Percentiles rank a stretch among this genome's conserved stretches.
Evolutionary conservation across 805 yeast genomes (phyloP).

Genomic region (Kodamaea lidongshanica): DNA sequence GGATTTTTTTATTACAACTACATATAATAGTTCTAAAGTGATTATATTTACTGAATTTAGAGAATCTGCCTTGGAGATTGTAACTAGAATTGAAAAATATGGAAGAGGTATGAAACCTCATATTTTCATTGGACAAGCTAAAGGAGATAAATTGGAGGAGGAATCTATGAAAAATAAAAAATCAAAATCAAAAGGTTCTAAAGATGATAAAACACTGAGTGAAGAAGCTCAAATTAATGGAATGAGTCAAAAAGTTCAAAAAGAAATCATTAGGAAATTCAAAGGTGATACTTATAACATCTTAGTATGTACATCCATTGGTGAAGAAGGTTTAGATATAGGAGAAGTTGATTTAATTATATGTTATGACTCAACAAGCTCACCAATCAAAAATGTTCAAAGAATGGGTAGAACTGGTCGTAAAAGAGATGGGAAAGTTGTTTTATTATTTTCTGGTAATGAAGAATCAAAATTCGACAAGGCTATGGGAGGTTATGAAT

Average conservation of each 20-base stretch:
- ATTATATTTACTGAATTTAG: constrained; percentile 86
- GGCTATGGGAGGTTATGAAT: constrained; percentile 78
- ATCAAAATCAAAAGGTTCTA: constrained; percentile 26
- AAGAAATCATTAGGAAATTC: constrained; percentile 67
- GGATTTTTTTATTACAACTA: constrained; percentile 43
- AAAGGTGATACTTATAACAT: constrained; percentile 69
- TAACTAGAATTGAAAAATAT: constrained; percentile 49
- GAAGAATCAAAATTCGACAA: constrained; percentile 76
- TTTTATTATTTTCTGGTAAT: constrained; percentile 65
- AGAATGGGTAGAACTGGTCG: constrained; percentile 99
- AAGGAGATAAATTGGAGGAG: constrained; percentile 64
- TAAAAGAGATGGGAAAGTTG: constrained; percentile 79
- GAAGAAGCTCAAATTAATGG: constrained; percentile 75
- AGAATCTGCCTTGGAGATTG: constrained; percentile 85
- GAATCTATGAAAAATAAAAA: constrained; percentile 37
- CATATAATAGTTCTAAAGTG: constrained; percentile 53
- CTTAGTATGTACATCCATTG: constrained; percentile 92
- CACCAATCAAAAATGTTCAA: constrained; percentile 90
- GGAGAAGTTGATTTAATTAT: constrained; percentile 95
- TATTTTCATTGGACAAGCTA: constrained; percentile 88
- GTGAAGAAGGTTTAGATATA: constrained; percentile 97
- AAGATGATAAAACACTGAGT: constrained; percentile 46
- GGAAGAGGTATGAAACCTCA: constrained; percentile 50
- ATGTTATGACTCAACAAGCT: constrained; percentile 87
- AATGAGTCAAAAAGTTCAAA: constrained; percentile 87